Evolutionary conservation across 768 basidiomycete genomes (phyloP).

Genomic region (Pilatotrama ljubarskyi): DNA sequence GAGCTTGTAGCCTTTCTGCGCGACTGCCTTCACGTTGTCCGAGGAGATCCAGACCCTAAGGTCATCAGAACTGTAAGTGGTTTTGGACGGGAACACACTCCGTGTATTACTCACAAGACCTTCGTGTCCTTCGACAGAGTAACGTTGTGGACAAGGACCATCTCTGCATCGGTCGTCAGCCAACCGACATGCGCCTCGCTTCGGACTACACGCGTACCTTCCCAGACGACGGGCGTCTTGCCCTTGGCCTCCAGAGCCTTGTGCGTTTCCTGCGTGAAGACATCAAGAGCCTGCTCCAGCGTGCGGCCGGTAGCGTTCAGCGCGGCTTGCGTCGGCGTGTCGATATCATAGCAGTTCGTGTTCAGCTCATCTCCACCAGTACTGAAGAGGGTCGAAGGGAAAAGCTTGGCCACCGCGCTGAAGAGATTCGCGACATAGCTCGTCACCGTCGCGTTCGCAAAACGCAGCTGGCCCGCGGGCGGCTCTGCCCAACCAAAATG

Average conservation of each 20-base stretch:
- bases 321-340: constrained; percentile 34
- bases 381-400: constrained; percentile 39
- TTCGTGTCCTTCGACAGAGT: constrained; percentile 43
- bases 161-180: constrained; percentile 21
- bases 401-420: constrained; percentile 29
- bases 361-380: constrained; percentile 55
- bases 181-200: background rate
- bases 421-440: constrained; percentile 39
- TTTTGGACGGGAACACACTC: too few relatives aligned
- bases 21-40: constrained; percentile 56
- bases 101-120: constrained; percentile 51
- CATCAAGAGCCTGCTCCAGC: constrained; percentile 39
- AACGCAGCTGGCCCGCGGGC: constrained; percentile 50
- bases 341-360: constrained; percentile 39
- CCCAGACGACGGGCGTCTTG: constrained; percentile 53
- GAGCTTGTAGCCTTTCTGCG: constrained; percentile 57
- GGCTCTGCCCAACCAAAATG: constrained; percentile 37
- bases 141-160: constrained; percentile 41
- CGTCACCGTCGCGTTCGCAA: constrained; percentile 36
- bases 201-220: constrained; percentile 31
- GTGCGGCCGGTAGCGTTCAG: constrained; percentile 38
- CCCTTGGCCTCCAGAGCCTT: constrained; percentile 31
- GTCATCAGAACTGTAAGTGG: too few relatives aligned
- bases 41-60: constrained; percentile 75
- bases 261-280: constrained; percentile 40